These are phyloP conservation scores for Discostella pseudostelligera DNA, from an alignment of 108 stramenopile genomes.

Conservation along the genomic window DNA sequence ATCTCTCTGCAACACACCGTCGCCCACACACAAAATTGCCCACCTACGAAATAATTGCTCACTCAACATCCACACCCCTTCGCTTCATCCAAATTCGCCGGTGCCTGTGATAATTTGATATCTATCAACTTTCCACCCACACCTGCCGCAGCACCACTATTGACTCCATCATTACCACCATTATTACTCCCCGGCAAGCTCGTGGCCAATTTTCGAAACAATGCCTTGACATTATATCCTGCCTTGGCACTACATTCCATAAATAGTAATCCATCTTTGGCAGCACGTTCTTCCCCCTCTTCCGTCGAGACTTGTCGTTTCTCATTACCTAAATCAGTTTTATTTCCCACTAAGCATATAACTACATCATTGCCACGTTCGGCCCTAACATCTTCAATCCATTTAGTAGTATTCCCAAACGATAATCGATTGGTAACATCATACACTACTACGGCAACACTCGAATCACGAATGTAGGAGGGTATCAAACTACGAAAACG, in stretches of 20 bases:
- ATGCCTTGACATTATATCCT: constrained; percentile 95
- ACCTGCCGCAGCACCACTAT: constrained; percentile 30
- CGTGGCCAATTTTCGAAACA: constrained; percentile 97
- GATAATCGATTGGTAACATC: constrained; percentile 97
- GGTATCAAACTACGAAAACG: constrained; percentile 94
- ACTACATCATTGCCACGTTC: constrained; percentile 98
- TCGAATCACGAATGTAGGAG: constrained; percentile 98
- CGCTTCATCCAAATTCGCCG: constrained; percentile 89
- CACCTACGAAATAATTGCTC: too few species aligned
- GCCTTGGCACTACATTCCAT: constrained; percentile 99
- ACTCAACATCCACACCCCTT: constrained; percentile 78
- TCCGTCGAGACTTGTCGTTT: constrained; percentile 95
- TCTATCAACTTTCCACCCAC: constrained; percentile 83
- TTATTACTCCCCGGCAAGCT: constrained; percentile 93
- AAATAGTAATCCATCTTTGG: constrained; percentile 92
- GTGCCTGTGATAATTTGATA: constrained; percentile 90
- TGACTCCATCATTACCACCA: constrained; percentile 47
- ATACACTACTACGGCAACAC: constrained; percentile 97
- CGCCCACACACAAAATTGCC: too few species aligned
- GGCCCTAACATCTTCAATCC: constrained; percentile 98
- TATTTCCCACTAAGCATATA: constrained; percentile 98
- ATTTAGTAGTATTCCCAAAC: constrained; percentile 96
- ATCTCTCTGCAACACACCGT: too few species aligned
- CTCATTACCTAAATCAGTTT: constrained; percentile 97
- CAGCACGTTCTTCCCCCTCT: constrained; percentile 96